Evolutionary conservation across 305 asterid species (phyloP).

Genomic region (Plantago coronopus): DNA sequence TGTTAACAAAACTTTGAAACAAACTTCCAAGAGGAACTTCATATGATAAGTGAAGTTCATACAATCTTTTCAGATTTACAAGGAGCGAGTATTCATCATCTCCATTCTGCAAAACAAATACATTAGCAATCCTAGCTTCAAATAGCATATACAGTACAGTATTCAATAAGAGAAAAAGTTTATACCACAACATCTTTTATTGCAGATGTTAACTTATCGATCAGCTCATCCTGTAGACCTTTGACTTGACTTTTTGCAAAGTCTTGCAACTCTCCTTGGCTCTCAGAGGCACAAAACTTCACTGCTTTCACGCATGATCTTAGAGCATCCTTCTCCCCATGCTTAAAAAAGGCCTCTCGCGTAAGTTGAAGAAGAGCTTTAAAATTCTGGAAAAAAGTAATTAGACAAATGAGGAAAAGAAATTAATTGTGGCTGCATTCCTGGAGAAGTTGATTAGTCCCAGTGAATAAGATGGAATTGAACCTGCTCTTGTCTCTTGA

Average conservation of each 20-base stretch:
- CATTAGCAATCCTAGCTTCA: constrained; percentile 29
- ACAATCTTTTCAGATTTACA: constrained; percentile 81
- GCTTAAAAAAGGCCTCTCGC: constrained; percentile 81
- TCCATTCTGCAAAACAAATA: constrained; percentile 63
- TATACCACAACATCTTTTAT: constrained; percentile 79
- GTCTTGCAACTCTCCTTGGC: constrained; percentile 87
- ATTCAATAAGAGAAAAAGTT: constrained; percentile 13
- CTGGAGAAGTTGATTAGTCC: constrained; percentile 11
- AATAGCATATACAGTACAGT: constrained; percentile 21
- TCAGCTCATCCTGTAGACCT: constrained; percentile 75
- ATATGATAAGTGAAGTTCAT: constrained; percentile 78
- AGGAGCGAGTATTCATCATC: constrained; percentile 87
- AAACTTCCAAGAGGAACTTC: constrained; percentile 58
- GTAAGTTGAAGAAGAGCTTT: constrained; percentile 62
- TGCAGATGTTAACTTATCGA: constrained; percentile 65
- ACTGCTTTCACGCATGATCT: constrained; percentile 87
- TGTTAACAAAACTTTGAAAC: constrained; percentile 56
- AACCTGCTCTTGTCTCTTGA: constrained; percentile 91
- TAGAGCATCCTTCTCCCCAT: constrained; percentile 84
- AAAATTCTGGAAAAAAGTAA: constrained; percentile 50
- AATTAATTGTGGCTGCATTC: constrained; percentile 16
- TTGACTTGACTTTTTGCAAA: constrained; percentile 69
- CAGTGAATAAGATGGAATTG: constrained; percentile 15
- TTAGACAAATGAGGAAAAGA: background rate
- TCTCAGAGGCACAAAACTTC: constrained; percentile 74